These are phyloP conservation scores for Achaetomiella virescens DNA, from an alignment of 495 filamentous ascomycete species.

Conservation along the genomic window DNA sequence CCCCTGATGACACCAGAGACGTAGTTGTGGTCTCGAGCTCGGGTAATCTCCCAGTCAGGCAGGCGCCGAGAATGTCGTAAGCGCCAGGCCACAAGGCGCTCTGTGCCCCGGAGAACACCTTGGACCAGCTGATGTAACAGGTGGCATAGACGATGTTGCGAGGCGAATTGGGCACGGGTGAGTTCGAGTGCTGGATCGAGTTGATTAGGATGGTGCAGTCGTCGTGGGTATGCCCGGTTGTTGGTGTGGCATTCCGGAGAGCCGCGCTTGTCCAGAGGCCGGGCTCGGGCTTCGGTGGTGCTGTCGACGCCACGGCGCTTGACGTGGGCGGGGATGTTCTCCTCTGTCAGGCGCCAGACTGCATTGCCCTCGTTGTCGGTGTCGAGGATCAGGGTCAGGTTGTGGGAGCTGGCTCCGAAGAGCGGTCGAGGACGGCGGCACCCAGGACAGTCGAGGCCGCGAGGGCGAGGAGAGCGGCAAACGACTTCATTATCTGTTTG, in stretches of 20 bases:
- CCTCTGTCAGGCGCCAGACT: background rate
- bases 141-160: background rate
- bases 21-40: too few relatives aligned
- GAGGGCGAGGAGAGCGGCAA: background rate
- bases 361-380: background rate
- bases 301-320: background rate
- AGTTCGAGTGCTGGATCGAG: background rate
- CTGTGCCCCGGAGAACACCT: background rate
- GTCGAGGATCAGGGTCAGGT: background rate
- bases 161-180: background rate
- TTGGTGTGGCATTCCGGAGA: background rate
- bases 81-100: background rate
- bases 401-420: background rate
- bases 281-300: background rate
- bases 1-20: too few relatives aligned
- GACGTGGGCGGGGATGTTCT: background rate
- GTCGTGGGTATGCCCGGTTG: background rate
- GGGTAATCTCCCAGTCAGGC: background rate
- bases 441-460: background rate
- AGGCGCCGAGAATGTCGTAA: background rate
- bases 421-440: background rate
- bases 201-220: background rate
- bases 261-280: background rate
- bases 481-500: background rate
- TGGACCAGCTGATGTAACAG: conserved; percentile 1